phyloP scores from a whole-genome alignment of 495 filamentous ascomycete genomes.

The Penicillium waksmanii region DNA sequence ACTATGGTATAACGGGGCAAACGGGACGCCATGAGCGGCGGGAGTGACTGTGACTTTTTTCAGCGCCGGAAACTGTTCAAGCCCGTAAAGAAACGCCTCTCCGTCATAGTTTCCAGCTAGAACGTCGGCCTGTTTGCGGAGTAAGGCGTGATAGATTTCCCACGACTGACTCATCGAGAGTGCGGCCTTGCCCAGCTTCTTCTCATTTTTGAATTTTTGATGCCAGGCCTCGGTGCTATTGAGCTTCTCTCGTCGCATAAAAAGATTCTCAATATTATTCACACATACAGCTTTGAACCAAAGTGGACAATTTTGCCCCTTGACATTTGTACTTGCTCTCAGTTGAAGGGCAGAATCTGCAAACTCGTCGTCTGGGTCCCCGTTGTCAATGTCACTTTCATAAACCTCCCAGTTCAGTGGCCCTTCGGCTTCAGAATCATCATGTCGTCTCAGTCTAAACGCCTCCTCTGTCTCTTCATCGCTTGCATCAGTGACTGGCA shows the following conservation, averaged over 20 bases:
- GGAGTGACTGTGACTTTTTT: constrained; percentile 27
- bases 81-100: constrained; percentile 18
- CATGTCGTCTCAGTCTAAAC: neutral
- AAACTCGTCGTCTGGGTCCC: constrained; percentile 6
- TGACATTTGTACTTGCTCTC: constrained; percentile 14
- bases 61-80: constrained; percentile 26
- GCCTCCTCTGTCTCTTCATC: constrained; percentile 12
- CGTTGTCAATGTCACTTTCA: constrained; percentile 5
- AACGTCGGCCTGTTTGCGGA: constrained; percentile 14
- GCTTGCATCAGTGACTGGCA: constrained; percentile 7
- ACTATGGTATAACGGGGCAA: constrained; percentile 26
- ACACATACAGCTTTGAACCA: constrained; percentile 18
- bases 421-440: constrained; percentile 5
- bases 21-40: constrained; percentile 25
- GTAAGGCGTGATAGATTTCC: constrained; percentile 11
- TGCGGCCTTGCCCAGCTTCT: constrained; percentile 9
- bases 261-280: constrained; percentile 7
- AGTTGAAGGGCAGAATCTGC: constrained; percentile 9
- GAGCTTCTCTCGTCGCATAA: constrained; percentile 5
- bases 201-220: constrained; percentile 6
- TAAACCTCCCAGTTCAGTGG: constrained; percentile 2
- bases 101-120: constrained; percentile 11
- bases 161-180: constrained; percentile 5
- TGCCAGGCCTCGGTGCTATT: constrained; percentile 7
- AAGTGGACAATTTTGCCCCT: constrained; percentile 13